Base-by-base conservation (phyloP, 805 yeast genomes). In the Nakazawaea populi region DNA sequence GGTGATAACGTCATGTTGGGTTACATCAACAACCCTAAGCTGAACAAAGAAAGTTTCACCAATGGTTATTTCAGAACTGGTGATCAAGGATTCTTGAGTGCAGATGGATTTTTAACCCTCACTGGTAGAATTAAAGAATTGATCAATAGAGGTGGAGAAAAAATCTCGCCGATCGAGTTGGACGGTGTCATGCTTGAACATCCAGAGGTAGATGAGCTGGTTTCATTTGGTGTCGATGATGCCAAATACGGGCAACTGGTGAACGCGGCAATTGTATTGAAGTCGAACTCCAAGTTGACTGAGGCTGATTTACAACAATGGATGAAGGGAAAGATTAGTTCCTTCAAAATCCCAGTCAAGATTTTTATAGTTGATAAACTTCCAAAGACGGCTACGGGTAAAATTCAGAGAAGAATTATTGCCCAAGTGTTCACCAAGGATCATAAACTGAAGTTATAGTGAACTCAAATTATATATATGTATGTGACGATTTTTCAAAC, bases 331-430 rank as follows among this genome's bases (percentile, higher is more conserved):
- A 75, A 72, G 57, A 67, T 83, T 3, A 71, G 87, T 31, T 62
- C 70, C 44, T 84, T 81, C 69, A 85, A 85, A 66, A 70, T 85
- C 10, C 90, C 91, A 1, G 68, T 63, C 14, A 74, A 71, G 64
- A 70, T 82, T 43, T 81, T 71, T 62, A 77, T 85, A 59, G 80
- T 83, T 7, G 77, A 82, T 12, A 69, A 71, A 29, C 71, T 85
- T 65, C 90, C 90, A 55, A 85, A 85, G 72, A 83, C 89, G 2
- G 85, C 91, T 6, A 85, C 91, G 1, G 91, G 90, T 29, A 85
- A 85, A 71, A 80, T 85, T 51, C 89, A 85, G 67, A 73, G 91
- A 60, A 70, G 87, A 56, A 74, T 73, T 55, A 79, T 84, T 58
- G 85, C 85, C 5, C 66, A 68, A 52, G 74, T 78, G n/a, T 75